Base-by-base conservation (phyloP, 768 basidiomycete genomes). In the Boletus bicolor region DNA sequence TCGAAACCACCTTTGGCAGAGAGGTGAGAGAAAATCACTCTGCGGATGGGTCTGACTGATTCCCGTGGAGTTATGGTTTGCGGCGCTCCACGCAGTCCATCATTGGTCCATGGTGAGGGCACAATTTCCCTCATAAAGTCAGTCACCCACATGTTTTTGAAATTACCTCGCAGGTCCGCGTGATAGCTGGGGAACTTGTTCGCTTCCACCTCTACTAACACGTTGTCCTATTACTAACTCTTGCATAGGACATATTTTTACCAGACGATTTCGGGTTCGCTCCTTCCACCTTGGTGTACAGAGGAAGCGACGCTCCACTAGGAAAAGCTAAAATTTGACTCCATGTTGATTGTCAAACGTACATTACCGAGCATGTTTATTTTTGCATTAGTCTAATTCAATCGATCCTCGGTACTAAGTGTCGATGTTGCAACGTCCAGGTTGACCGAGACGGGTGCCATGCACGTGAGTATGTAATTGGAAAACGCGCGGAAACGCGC, bases 61-160 rank as follows among this genome's bases (percentile, higher is more conserved):
- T 41, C 32, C 37, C 42, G 45, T 62, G 34, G 49, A 92, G 90
- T 73, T 93, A 17, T 93, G 91, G 91, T 93, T 93, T 69, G 82
- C 84, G n/a, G 84, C 79, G 24, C 72, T 93, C 34, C 91, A 93
- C 65, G 91, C 91, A 42, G 86, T 93, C 26, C 91, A 93, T 71
- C 91, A 93, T 67, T 93, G 89, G 89, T 91, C 89, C 19, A 91
- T 91, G 87, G 89, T 89, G 67, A 61, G 80, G 63, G 14, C 21
- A 28, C 17, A 14, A 21, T 17, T 54, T 39, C 56, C n/a, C 38
- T 42, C 37, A 30, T 37, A 19, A 39, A 41, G 14, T 41, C 24
- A 10, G n/a, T 50, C 49, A 26, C 32, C 59, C 38, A 48, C 54
- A 39, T 43, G n/a, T 38, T 49, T 52, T 41, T 56, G 55, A 60